These are phyloP conservation scores for Rhipidocladum racemiflorum DNA, from an alignment of 176 grass and related monocot species.

Conservation along the genomic window DNA sequence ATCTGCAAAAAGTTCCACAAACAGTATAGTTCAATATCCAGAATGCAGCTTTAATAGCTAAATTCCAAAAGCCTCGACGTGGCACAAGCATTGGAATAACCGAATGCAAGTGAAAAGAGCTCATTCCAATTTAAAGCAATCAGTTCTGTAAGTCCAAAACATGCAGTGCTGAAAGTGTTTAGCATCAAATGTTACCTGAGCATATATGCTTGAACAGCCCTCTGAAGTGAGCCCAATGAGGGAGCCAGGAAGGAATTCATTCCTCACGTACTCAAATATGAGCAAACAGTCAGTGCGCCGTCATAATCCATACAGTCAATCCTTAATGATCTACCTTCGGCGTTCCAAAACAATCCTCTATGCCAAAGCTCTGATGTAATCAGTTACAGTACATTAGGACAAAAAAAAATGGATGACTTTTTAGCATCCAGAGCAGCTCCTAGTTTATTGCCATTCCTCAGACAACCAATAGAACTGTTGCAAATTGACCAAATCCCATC, in stretches of 20 bases:
- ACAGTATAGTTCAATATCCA: conserved; percentile 49
- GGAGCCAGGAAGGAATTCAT: not conserved
- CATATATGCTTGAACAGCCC: not conserved
- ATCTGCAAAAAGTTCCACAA: conserved; percentile 63
- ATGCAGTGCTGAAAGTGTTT: conserved; percentile 9
- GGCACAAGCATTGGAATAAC: conserved; percentile 17
- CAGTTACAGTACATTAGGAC: conserved; percentile 37
- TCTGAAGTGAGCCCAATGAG: not conserved
- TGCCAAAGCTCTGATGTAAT: conserved; percentile 41
- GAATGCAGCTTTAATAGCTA: conserved; percentile 28
- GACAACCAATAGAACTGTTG: conserved; percentile 39
- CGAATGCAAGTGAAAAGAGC: conserved; percentile 8
- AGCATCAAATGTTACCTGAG: conserved; percentile 2
- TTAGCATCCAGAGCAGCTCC: conserved; percentile 30
- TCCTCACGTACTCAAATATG: not conserved
- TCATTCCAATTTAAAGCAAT: conserved; percentile 24
- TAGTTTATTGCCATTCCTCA: conserved; percentile 52
- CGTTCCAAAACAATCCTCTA: conserved; percentile 39
- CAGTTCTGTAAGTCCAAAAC: not conserved
- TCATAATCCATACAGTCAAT: conserved; percentile 25
- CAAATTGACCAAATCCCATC: conserved; percentile 47
- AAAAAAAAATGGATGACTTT: conserved; percentile 24
- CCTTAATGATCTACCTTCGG: conserved; percentile 34
- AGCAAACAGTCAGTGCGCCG: conserved; percentile 9
- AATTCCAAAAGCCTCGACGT: conserved; percentile 25